Base-by-base conservation (phyloP, 2,329 filamentous ascomycete genomes). In the Nigrospora osmanthi region DNA sequence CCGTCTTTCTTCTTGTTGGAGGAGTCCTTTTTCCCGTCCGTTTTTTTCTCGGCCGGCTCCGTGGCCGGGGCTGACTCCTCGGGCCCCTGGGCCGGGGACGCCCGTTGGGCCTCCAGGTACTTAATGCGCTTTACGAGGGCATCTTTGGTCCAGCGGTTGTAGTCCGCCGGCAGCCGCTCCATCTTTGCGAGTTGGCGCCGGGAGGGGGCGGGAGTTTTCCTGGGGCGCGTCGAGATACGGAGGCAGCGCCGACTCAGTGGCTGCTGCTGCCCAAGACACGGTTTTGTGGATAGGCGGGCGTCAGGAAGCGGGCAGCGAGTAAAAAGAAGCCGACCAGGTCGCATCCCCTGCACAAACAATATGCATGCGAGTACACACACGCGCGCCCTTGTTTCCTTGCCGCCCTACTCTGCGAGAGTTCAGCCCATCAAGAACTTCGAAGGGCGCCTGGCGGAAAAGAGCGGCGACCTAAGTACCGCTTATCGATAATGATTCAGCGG, bases 81-180 rank as follows among this genome's bases (percentile, higher is more conserved):
- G 17, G 35, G 35, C 17, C 5, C n/a, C 35, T 5, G 35, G 14
- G 35, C 14, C 17, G 35, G 11, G 6, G 19, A 33, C 5, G 9
- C 4, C 9, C 31, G 35, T 57, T 87, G 75, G 5, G 70, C 61
- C 62, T 94, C 88, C 7, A 93, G 71, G 42, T 78, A 69, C 14
- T 71, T 75, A 38, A 94, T 80, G 35, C 84, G 76, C 52, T 77
- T 68, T 37, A 93, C 76, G 34, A 93, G 77, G 38, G 78, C 78
- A 35, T 80, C 73, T 50, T 79, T 81, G 44, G 76, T 81, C 85
- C 85, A 90, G 51, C 70, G 72, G 35, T 72, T 71, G 65, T 90
- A 90, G 38, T 70, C 67, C 6, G 23, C 23, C 23, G 23, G 46
- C 14, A 63, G 58, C 9, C 47, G 46, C 6, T 53, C 57, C 58